Evolutionary conservation across 2,329 filamentous ascomycete species (phyloP).

Genomic region (Fusarium metavorans): DNA sequence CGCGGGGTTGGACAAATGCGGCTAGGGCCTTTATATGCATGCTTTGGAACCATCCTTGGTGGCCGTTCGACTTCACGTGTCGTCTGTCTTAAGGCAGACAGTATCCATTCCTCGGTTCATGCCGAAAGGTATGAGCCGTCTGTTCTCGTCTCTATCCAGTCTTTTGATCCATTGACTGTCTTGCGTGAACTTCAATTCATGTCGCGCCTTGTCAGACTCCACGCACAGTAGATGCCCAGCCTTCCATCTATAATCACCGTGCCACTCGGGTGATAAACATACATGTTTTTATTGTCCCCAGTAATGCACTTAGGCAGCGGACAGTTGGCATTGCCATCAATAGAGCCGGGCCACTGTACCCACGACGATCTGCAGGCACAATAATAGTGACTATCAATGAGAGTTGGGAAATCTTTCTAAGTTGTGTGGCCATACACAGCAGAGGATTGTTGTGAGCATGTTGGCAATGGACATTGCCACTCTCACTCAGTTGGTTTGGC

Average conservation of each 20-base stretch:
- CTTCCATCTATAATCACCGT: too few species aligned
- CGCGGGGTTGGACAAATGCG: background rate
- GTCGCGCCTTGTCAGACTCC: background rate
- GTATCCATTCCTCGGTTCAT: background rate
- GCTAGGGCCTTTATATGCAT: constrained; percentile 2
- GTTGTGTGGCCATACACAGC: background rate
- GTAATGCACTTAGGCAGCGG: background rate
- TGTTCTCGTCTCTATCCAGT: background rate
- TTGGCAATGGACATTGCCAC: background rate
- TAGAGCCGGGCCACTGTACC: background rate
- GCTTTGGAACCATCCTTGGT: constrained; percentile 12
- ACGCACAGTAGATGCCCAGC: background rate
- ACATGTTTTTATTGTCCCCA: background rate
- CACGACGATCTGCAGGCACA: background rate
- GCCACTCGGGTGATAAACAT: background rate
- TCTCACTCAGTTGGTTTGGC: background rate
- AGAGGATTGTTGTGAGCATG: too few species aligned
- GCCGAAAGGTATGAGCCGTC: background rate
- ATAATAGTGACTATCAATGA: background rate
- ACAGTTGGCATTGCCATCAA: background rate
- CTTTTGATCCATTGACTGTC: background rate
- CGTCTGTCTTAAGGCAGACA: background rate
- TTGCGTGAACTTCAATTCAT: background rate
- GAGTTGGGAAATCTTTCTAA: background rate
- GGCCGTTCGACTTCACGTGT: background rate